Conservation (phyloP, 768 basidiomycete genomes). For the Mycena alexandri region DNA sequence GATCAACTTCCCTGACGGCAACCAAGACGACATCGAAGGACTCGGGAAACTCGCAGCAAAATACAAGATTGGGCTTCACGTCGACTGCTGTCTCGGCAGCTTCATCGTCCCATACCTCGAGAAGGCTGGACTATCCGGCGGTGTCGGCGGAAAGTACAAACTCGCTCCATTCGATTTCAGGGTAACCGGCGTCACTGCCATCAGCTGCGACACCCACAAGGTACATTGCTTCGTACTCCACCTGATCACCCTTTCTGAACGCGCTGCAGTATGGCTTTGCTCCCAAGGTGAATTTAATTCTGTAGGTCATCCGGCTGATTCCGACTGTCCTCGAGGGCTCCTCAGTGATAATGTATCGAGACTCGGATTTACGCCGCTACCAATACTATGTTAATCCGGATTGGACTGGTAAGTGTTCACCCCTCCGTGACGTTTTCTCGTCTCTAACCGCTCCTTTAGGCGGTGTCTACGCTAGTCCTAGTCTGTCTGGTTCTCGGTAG, state of each 20-base stretch:
- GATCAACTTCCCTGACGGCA: constrained; percentile 88
- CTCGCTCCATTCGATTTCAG: constrained; percentile 89
- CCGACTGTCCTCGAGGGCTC: constrained; percentile 67
- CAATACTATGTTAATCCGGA: constrained; percentile 89
- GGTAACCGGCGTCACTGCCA: constrained; percentile 91
- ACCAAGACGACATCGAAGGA: constrained; percentile 86
- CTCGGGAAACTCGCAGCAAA: constrained; percentile 80
- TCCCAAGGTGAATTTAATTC: constrained; percentile 74
- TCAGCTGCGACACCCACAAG: constrained; percentile 97
- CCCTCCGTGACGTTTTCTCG: neutral
- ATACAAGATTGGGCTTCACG: constrained; percentile 88
- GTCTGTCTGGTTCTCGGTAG: constrained; percentile 90
- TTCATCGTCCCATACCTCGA: constrained; percentile 96
- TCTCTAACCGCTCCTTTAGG: constrained; percentile 53
- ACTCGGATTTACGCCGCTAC: constrained; percentile 77
- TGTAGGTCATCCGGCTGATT: constrained; percentile 9
- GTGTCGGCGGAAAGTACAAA: constrained; percentile 67
- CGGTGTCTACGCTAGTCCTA: constrained; percentile 92
- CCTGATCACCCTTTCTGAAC: constrained; percentile 18
- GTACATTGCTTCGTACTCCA: constrained; percentile 48
- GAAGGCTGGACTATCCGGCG: constrained; percentile 75
- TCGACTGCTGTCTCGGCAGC: constrained; percentile 94
- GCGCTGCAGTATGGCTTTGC: constrained; percentile 86
- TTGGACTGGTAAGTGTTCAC: constrained; percentile 74
- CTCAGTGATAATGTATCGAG: constrained; percentile 95